A percentile compares a stretch with the other conserved stretches of the same genome.
These are phyloP conservation scores for Rheum nobile DNA, from an alignment of 148 eudicot species.

Conservation along the genomic window DNA sequence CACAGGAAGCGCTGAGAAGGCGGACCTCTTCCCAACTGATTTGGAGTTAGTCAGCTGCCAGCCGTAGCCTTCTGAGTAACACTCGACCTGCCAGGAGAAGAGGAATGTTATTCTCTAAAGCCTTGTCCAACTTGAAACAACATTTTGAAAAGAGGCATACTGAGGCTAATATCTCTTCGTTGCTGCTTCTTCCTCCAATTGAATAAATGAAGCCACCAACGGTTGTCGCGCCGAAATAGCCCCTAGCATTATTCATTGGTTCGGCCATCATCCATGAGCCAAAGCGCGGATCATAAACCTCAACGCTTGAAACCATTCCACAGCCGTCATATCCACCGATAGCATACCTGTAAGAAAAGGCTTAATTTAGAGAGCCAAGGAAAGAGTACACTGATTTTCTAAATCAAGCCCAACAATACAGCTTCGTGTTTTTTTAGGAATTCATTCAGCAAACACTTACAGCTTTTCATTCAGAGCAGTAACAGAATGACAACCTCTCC, in stretches of 20 bases:
- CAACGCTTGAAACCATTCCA: constrained; percentile 43
- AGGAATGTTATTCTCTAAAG: background rate
- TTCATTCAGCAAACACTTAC: constrained; percentile 30
- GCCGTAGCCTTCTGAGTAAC: constrained; percentile 45
- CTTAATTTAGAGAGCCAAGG: background rate
- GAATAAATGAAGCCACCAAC: constrained; percentile 35
- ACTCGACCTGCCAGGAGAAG: constrained; percentile 41
- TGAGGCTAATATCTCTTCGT: constrained; percentile 20
- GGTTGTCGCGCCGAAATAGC: constrained; percentile 32
- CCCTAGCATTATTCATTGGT: constrained; percentile 44
- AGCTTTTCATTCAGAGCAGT: constrained; percentile 52
- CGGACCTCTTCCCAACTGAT: constrained; percentile 50
- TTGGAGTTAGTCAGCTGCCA: constrained; percentile 40
- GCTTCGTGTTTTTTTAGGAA: background rate
- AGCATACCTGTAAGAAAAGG: constrained; percentile 38
- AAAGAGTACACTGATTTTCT: background rate
- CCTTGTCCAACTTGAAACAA: no score
- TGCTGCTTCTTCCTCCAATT: constrained; percentile 38
- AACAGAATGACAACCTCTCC: constrained; percentile 65
- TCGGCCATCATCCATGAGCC: constrained; percentile 47
- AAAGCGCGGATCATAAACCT: constrained; percentile 54
- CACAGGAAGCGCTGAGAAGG: constrained; percentile 36
- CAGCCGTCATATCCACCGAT: constrained; percentile 61
- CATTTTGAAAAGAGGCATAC: constrained; percentile 16
- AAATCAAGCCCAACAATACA: no score